Evolutionary conservation across 2,329 filamentous ascomycete genomes (phyloP).

Genomic region (Mycosphaerella sp.): DNA sequence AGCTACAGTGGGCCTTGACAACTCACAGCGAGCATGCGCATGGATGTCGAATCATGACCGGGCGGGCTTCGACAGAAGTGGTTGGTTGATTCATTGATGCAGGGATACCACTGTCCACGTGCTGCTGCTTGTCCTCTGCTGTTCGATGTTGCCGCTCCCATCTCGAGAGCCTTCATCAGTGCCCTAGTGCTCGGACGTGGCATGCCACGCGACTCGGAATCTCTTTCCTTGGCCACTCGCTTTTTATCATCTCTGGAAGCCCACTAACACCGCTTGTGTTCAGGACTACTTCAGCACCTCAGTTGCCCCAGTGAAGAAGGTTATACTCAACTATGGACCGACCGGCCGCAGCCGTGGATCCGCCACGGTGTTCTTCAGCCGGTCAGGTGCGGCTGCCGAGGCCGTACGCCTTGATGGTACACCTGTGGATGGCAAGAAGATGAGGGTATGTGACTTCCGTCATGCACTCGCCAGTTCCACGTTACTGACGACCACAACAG

Average conservation of each 20-base stretch:
- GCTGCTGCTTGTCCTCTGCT: conserved; percentile 21
- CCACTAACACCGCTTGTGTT: conserved; percentile 55
- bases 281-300: conserved; percentile 96
- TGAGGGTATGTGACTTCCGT: conserved; percentile 60
- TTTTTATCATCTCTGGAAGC: conserved; percentile 21
- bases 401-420: conserved; percentile 84
- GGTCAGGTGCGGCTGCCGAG: conserved; percentile 73
- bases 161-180: background rate
- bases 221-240: conserved; percentile 1
- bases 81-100: background rate
- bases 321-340: conserved; percentile 87
- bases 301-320: conserved; percentile 83
- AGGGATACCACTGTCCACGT: background rate
- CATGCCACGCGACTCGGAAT: background rate
- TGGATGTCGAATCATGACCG: background rate
- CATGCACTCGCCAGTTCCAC: background rate
- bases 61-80: background rate
- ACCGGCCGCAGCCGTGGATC: conserved; percentile 87
- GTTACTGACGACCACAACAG: conserved; percentile 40
- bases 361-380: conserved; percentile 80
- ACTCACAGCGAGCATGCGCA: background rate
- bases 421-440: conserved; percentile 79
- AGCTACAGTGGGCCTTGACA: background rate
- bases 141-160: conserved; percentile 2
- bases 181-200: background rate